Evolutionary conservation across 345 rosid species (phyloP).

Genomic region (Brassica rapa): DNA sequence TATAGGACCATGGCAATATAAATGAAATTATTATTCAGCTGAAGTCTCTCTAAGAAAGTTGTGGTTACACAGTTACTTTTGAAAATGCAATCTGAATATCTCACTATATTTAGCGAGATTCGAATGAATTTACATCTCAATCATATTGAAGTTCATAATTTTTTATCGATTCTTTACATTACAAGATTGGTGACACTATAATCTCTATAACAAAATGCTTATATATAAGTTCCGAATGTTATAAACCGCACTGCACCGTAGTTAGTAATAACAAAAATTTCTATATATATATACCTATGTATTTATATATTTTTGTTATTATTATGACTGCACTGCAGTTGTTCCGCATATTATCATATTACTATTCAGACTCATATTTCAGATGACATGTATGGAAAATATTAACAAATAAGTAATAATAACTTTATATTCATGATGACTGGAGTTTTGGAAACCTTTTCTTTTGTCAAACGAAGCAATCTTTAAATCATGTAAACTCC

Average conservation of each 20-base stretch:
- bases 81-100: neutral
- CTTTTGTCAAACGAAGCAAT: conserved; percentile 2
- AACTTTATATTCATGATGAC: conserved; percentile 19
- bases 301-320: no score
- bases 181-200: neutral
- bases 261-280: no score
- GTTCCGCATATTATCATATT: no score
- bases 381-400: neutral
- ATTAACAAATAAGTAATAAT: neutral
- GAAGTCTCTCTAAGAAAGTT: neutral
- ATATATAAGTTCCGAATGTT: neutral
- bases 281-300: no score
- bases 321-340: no score
- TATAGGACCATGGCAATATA: neutral
- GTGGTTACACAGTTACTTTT: neutral
- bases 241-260: no score
- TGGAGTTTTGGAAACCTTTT: conserved; percentile 20
- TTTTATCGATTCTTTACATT: neutral
- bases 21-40: neutral
- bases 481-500: conserved; percentile 7
- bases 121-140: neutral
- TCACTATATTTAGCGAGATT: neutral
- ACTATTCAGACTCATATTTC: neutral
- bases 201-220: conserved; percentile 10
- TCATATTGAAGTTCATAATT: neutral